Evolutionary conservation across 2,329 filamentous ascomycete genomes (phyloP).

Genomic region (Colletotrichum tanaceti): DNA sequence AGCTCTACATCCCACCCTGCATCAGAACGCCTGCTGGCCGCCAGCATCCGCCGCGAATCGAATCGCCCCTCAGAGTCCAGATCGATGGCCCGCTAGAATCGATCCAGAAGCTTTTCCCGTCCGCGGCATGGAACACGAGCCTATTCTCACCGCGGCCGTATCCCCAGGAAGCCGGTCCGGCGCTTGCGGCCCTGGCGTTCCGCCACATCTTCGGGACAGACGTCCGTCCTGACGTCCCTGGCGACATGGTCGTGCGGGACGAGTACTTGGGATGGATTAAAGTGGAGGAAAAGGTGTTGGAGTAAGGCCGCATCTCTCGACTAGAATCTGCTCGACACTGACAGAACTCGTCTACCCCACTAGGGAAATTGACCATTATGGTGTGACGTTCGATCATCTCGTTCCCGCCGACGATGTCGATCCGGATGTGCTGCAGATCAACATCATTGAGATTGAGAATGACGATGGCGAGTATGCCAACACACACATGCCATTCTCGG

Average conservation of each 20-base stretch:
- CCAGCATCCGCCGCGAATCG: conserved; percentile 37
- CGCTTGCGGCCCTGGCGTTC: conserved; percentile 39
- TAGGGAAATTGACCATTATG: conserved; percentile 51
- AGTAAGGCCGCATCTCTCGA: neutral
- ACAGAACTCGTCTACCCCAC: neutral
- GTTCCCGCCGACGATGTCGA: conserved; percentile 50
- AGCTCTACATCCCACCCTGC: conserved; percentile 42
- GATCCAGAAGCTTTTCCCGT: conserved; percentile 41
- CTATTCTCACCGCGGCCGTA: neutral
- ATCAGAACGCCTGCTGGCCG: conserved; percentile 35
- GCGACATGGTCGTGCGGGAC: conserved; percentile 41
- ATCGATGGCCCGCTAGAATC: conserved; percentile 42
- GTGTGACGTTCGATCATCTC: conserved; percentile 56
- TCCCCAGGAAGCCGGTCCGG: conserved; percentile 37
- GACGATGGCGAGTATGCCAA: conserved; percentile 50
- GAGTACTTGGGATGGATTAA: conserved; percentile 39
- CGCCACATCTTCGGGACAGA: conserved; percentile 35
- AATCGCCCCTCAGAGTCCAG: conserved; percentile 42
- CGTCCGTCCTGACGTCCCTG: neutral
- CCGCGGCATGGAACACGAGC: conserved; percentile 34
- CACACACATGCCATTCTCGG: conserved; percentile 47
- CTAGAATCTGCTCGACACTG: neutral
- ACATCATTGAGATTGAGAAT: conserved; percentile 55
- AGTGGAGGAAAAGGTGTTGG: conserved; percentile 2
- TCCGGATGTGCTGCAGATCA: conserved; percentile 57